These are phyloP conservation scores for Sphagnurus paluster DNA, from an alignment of 1,284 basidiomycete genomes.

Conservation along the genomic window DNA sequence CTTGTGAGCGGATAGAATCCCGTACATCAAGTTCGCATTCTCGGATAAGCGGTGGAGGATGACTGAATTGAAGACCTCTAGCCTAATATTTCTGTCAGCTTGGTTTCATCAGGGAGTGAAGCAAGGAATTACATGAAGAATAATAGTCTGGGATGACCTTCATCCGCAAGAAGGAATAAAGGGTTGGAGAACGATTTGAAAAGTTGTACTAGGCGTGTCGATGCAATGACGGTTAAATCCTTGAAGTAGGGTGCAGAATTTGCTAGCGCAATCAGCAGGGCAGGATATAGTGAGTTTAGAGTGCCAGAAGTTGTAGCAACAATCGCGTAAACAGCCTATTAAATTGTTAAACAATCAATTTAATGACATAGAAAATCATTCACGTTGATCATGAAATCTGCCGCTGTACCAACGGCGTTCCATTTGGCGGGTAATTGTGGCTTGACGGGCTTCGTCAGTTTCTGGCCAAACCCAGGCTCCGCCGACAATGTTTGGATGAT, in stretches of 20 bases:
- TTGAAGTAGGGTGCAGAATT: conserved; percentile 88
- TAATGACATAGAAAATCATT: conserved; percentile 27
- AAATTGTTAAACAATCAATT: conserved; percentile 1
- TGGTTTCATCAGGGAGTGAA: neutral
- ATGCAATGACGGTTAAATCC: conserved; percentile 78
- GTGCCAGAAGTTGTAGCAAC: conserved; percentile 84
- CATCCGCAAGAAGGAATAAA: conserved; percentile 87
- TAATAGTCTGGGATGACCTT: conserved; percentile 88
- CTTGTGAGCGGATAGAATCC: conserved; percentile 79
- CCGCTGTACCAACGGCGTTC: conserved; percentile 70
- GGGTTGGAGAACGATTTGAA: conserved; percentile 90
- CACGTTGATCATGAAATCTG: conserved; percentile 87
- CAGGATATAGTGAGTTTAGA: conserved; percentile 85
- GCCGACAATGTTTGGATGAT: conserved; percentile 91
- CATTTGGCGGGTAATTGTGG: conserved; percentile 74
- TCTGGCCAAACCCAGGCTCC: conserved; percentile 73
- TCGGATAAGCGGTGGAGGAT: conserved; percentile 70
- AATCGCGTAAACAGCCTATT: conserved; percentile 85
- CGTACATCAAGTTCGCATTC: conserved; percentile 89
- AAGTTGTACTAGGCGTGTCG: conserved; percentile 82
- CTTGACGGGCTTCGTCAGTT: conserved; percentile 63
- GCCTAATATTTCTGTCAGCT: conserved; percentile 41
- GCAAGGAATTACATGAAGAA: conserved; percentile 72
- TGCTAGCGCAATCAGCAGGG: conserved; percentile 85
- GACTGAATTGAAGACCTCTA: conserved; percentile 89